Conservation (phyloP, 2,329 filamentous ascomycete genomes). For the Elsinoe australis region DNA sequence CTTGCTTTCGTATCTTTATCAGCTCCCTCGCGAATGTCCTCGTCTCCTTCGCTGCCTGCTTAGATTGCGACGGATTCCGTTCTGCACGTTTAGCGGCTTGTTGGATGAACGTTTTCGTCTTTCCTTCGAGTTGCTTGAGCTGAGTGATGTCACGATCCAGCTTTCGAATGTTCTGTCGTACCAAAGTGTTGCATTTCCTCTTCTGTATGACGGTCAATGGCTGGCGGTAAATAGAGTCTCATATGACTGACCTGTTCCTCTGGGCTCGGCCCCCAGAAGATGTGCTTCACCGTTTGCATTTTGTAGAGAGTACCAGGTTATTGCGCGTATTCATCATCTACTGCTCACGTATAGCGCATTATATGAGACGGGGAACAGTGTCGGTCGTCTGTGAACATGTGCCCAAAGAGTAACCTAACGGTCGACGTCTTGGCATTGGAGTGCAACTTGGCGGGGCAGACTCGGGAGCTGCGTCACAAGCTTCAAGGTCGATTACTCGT, state of each 20-base stretch:
- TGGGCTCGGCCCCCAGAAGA: conserved; percentile 89
- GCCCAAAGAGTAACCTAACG: no score
- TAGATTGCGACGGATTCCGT: conserved; percentile 67
- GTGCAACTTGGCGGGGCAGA: conserved; percentile 2
- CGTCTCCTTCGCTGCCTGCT: conserved; percentile 73
- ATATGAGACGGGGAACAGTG: no score
- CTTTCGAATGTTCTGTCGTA: conserved; percentile 84
- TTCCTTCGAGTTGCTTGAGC: conserved; percentile 70
- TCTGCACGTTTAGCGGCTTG: conserved; percentile 74
- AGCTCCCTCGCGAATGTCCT: conserved; percentile 85
- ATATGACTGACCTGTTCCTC: conserved; percentile 67
- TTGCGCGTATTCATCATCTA: background rate
- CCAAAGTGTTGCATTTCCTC: conserved; percentile 87
- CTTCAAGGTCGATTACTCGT: background rate
- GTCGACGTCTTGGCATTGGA: no score
- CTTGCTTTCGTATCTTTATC: conserved; percentile 70
- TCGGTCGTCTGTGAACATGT: background rate
- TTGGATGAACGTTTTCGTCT: conserved; percentile 78
- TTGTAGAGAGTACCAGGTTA: conserved; percentile 16
- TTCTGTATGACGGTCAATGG: conserved; percentile 52
- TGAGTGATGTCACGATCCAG: conserved; percentile 84
- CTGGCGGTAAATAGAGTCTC: conserved; percentile 4
- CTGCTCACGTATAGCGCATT: conserved; percentile 2
- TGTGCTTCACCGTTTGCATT: conserved; percentile 81
- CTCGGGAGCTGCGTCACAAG: conserved; percentile 9